phyloP scores from a whole-genome alignment of 805 yeast species.

The Teunomyces stri region DNA sequence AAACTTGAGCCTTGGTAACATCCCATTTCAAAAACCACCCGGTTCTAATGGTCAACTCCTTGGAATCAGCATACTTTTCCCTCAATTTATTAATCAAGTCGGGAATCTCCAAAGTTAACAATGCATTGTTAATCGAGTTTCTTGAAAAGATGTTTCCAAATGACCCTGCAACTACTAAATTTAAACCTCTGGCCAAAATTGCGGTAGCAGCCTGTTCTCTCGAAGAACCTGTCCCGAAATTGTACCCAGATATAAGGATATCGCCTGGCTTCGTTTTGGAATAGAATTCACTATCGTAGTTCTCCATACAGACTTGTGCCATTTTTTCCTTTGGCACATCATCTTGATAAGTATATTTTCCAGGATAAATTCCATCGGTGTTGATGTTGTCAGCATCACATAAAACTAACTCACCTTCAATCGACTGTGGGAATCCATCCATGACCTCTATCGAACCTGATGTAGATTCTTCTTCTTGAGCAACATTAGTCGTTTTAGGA shows the following conservation, averaged over 20 bases:
- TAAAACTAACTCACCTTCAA: constrained; percentile 86
- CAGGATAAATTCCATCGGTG: constrained; percentile 98
- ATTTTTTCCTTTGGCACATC: constrained; percentile 91
- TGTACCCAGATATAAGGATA: constrained; percentile 86
- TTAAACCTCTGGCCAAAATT: constrained; percentile 88
- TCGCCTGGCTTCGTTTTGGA: constrained; percentile 81
- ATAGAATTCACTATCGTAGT: constrained; percentile 89
- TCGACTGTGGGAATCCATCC: constrained; percentile 86
- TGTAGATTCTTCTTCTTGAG: constrained; percentile 26
- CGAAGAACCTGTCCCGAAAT: constrained; percentile 97
- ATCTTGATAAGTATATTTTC: constrained; percentile 98
- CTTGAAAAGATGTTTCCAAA: constrained; percentile 96
- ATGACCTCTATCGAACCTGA: constrained; percentile 61
- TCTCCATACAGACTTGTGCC: constrained; percentile 99
- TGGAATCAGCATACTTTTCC: constrained; percentile 52
- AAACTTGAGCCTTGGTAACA: constrained; percentile 78
- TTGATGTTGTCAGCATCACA: constrained; percentile 97
- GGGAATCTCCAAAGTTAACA: constrained; percentile 91
- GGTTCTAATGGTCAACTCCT: constrained; percentile 88
- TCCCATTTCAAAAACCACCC: constrained; percentile 94
- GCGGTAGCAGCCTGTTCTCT: constrained; percentile 99
- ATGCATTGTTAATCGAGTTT: constrained; percentile 94
- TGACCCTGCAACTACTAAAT: constrained; percentile 92
- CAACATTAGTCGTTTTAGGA: constrained; percentile 26
- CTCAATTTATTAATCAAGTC: constrained; percentile 75